Evolutionary conservation across 768 basidiomycete genomes (phyloP), one percentile per base, ranked within the genome.

Genomic region (Naganishia randhawae): DNA sequence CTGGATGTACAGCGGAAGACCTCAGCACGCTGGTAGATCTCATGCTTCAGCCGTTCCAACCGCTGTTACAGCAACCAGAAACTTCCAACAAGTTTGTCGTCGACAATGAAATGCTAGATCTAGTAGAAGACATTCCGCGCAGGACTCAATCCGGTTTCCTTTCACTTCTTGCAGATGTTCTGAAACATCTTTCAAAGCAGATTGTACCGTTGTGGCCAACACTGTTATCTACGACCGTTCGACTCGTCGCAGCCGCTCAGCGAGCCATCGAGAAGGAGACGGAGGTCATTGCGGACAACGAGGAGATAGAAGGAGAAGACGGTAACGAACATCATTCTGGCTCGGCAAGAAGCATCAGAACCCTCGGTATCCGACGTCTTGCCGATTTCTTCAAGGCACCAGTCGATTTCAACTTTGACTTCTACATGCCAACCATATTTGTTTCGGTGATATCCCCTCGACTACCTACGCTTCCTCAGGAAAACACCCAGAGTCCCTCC

Each of bases 401-500:
- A 0, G 84, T 87, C 29, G 73, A 76, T 17, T 96, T 92, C 77
- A 86, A 95, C 78, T 95, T 89, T 76, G 75, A 82, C 0, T 84
- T 86, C 0, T 94, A 87, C 78, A 82, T 98, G 75, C 79, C 81
- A 4, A 81, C 83, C 7, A 85, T 86, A 10, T 97, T 91, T 81
- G 68, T 82, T 0, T 81, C 85, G 0, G 85, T 91, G 81, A 89
- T 98, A 73, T 86, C 88, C 0, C 93, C 95, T 0, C 89, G 96
- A 7, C 83, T 99, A 27, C 81, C 85, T 0, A 78, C 81, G 3
- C 82, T 98, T 29, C 87, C 89, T 68, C 83, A 81, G 50, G 96
- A 98, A 79, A 98, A 94, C 73, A 91, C 89, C 0, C 95, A 97
- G 77, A 85, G 91, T 0, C 93, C 95, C 0, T 95, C 93, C 0